Conservation (phyloP, 331 rosid species). For the Pyrus hybrid region DNA sequence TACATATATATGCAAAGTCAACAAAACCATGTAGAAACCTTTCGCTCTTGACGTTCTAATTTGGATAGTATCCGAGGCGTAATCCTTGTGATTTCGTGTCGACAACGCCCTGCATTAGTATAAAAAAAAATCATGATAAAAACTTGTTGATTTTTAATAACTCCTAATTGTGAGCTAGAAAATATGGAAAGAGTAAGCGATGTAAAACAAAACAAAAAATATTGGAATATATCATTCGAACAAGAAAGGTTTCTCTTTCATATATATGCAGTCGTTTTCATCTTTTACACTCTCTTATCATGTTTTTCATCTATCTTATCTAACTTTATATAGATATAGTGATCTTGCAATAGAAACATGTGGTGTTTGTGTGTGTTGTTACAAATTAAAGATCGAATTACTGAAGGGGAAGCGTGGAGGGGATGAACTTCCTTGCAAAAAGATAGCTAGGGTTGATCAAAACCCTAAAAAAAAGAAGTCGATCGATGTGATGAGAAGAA, state of each 20-base stretch:
- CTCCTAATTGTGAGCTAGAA: background rate
- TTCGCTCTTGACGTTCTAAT: background rate
- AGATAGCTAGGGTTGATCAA: background rate
- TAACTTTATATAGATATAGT: background rate
- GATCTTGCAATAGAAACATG: background rate
- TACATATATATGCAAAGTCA: background rate
- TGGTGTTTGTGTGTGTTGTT: background rate
- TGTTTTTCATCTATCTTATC: background rate
- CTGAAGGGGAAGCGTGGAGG: constrained; percentile 6
- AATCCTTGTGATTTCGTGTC: too few species aligned
- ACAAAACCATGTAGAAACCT: background rate
- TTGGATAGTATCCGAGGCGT: background rate
- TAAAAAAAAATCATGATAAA: too few species aligned
- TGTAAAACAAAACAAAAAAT: constrained; percentile 1
- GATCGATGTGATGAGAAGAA: background rate
- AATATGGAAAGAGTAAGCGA: background rate
- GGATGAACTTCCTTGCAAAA: constrained; percentile 10
- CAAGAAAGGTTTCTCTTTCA: constrained; percentile 10
- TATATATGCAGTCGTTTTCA: background rate
- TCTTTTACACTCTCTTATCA: background rate
- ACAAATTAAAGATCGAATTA: background rate
- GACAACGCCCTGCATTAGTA: too few species aligned
- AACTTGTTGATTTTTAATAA: background rate
- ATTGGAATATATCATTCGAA: constrained; percentile 5
- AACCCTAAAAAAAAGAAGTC: background rate